Evolutionary conservation across 31 red algal species (phyloP), one percentile per base, ranked within the genome.

Genomic region (Endocladia muricata): DNA sequence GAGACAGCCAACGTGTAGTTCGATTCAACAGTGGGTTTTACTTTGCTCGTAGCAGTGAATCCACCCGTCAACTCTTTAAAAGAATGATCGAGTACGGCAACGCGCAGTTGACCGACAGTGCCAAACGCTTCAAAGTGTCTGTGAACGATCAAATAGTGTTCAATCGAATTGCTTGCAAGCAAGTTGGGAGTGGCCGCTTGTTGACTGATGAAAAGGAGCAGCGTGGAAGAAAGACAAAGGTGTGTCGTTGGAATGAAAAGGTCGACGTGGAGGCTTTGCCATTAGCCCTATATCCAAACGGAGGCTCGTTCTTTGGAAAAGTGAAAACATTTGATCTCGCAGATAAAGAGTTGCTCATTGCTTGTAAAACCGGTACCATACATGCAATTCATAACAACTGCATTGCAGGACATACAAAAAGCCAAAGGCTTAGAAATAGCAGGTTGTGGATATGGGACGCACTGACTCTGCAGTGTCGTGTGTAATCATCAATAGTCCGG

Each of bases 1-100:
- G 41, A 37, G 76, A 80, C 21, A 39, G 13, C 2, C 37, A 58
- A 28, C 55, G 55, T 0, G 19, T 33, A 8, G 1, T 60, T 61
- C 60, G 56, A 31, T 41, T 77, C 13, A 77, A 77, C 31, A 61
- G 49, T 23, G 73, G 73, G 4, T 77, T 77, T 26, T 77, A 77
- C 29, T 77, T 41, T 42, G 76, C 60, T 0, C 34, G 23, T 23
- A 67, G 40, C 25, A 37, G 29, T 2, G 4, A 28, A 68, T 15
- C 11, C 35, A 47, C 56, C 1, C 6, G 54, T 37, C 7, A 17
- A 6, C 56, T 80, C 17, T 68, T 42, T 47, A 33, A 55, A 48
- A 66, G 2, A 6, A 34, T 80, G 17, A 15, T 31, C 7, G 3
- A 56, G 58, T 37, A 56, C 22, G 28, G 28, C 9, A 22, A 7